Evolutionary conservation across 306 rosid genomes (phyloP), one percentile per base, ranked within the genome.

Genomic region (Begonia loranthoides): DNA sequence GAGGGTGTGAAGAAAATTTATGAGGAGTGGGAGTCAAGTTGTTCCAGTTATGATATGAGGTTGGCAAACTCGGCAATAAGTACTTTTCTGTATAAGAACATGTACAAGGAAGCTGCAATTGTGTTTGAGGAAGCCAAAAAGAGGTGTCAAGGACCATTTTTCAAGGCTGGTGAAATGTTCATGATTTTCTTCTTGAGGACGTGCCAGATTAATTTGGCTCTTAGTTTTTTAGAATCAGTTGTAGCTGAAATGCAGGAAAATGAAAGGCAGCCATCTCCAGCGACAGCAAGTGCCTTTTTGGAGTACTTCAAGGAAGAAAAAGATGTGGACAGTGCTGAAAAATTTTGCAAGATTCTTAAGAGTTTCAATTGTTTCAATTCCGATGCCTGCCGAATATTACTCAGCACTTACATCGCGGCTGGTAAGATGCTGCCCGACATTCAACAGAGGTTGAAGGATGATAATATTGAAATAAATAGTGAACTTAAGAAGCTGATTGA

Each of bases 11-110:
- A 58, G 49, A 61, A 62, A 49, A 72, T 67, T 63, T 86, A 72
- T 38, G 57, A 78, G 62, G 93, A 80, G 66, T 90, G 99, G 99
- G 72, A 79, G 66, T 75, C 94, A 51, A 36, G 22, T 59, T 75
- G 70, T 69, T 48, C 19, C 33, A 54, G 9, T 61, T 79, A 76
- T 39, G 96, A 86, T 67, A 13, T 34, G 39, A 81, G 94, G 70
- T 60, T 90, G 55, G 69, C 44, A n/a, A 28, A 17, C 40, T 56
- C 55, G 50, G 77, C 48, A 11, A 60, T 86, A 14, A 54, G 70
- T 49, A 80, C 79, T 56, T 86, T 74, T 77, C 72, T 90, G 63
- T 67, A 50, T 21, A 77, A 73, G 15, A 65, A 57, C 70, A 68
- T 70, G 79, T 40, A 40, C 52, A 63, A 83, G 63, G 94, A 92